Evolutionary conservation across 257 asterid species (phyloP).

Genomic region (Echium plantagineum): DNA sequence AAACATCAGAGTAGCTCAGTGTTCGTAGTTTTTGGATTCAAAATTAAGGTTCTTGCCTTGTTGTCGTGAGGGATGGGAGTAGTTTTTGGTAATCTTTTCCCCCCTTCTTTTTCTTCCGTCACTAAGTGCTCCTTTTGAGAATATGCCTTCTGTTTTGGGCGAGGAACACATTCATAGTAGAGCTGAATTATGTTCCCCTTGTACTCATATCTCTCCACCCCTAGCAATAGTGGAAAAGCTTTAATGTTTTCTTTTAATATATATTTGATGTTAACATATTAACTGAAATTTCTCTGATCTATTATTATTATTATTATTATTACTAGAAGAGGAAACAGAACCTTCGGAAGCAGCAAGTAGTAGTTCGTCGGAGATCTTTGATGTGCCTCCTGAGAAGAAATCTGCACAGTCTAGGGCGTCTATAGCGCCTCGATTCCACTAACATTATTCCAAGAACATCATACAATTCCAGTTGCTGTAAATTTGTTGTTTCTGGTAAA

Average conservation of each 20-base stretch:
- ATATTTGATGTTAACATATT: background rate
- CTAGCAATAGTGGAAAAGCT: background rate
- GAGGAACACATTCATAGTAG: no score
- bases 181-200: no score
- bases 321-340: conserved; percentile 78
- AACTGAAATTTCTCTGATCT: background rate
- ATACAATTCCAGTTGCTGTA: conserved; percentile 2
- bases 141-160: no score
- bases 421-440: background rate
- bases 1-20: no score
- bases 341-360: conserved; percentile 42
- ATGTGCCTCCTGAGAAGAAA: conserved; percentile 18
- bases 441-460: background rate
- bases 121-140: no score
- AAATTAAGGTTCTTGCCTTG: no score
- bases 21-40: no score
- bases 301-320: conserved; percentile 5
- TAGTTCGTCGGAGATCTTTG: conserved; percentile 30
- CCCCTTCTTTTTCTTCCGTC: no score
- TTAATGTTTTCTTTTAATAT: background rate
- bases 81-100: no score
- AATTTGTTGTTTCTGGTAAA: background rate
- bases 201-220: background rate
- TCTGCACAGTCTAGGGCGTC: background rate
- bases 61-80: no score